Percentiles rank a stretch among this genome's conserved stretches.
phyloP scores from a whole-genome alignment of 148 eudicot genomes.

The Rhododendron mucronatum region DNA sequence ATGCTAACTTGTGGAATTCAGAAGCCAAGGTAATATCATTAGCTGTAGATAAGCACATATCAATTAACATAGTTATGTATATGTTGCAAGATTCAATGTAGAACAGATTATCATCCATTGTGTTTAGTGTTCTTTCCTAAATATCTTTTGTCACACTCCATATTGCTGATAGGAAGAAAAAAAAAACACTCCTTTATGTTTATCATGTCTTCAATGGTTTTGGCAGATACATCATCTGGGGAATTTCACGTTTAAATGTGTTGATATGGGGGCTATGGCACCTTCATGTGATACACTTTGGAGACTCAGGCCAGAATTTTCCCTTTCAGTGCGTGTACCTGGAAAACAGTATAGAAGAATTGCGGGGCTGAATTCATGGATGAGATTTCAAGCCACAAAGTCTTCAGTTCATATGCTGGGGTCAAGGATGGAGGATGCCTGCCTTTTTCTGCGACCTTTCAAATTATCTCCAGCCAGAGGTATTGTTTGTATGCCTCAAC shows the following conservation, averaged over 20 bases:
- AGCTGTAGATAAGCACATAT: neutral
- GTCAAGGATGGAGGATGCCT: constrained; percentile 32
- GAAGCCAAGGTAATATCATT: constrained; percentile 16
- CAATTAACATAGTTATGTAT: neutral
- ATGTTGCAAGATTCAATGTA: neutral
- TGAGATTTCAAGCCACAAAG: constrained; percentile 27
- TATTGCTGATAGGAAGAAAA: neutral
- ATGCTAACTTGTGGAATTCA: constrained; percentile 20
- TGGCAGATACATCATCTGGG: constrained; percentile 36
- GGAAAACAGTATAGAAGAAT: constrained; percentile 36
- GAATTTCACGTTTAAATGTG: constrained; percentile 32
- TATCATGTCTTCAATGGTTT: neutral
- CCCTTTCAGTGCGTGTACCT: constrained; percentile 23
- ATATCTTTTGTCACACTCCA: neutral
- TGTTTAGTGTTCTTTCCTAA: neutral
- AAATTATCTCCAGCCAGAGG: constrained; percentile 47
- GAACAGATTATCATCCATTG: neutral
- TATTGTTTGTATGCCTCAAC: constrained; percentile 23
- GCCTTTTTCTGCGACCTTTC: constrained; percentile 27
- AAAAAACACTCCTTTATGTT: neutral
- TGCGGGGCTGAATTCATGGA: constrained; percentile 23
- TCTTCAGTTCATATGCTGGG: constrained; percentile 25
- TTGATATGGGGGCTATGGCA: constrained; percentile 45
- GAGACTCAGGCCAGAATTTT: constrained; percentile 39
- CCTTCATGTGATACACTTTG: constrained; percentile 38